phyloP scores from a whole-genome alignment of 2,329 filamentous ascomycete species.

The Penicillium sp. region DNA sequence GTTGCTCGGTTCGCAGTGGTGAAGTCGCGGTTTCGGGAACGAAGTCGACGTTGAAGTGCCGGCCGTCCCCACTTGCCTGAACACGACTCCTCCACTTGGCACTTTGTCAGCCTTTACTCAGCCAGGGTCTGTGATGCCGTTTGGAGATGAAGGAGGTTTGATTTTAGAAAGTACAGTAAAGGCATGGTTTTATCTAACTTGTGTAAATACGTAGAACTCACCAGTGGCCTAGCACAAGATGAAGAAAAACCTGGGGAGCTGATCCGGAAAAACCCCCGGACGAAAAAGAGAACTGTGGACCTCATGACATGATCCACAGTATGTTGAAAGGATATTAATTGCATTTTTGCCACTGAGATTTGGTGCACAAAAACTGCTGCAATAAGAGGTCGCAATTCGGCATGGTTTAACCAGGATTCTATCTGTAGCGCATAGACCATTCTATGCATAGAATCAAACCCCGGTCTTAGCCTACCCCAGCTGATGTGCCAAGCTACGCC shows the following conservation, averaged over 20 bases:
- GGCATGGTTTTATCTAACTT: not conserved
- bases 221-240: too few species aligned
- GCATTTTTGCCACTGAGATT: not conserved
- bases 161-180: not conserved
- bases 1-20: not conserved
- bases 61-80: slow-evolving; percentile 17
- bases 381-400: not conserved
- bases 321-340: not conserved
- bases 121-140: slow-evolving; percentile 1
- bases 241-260: not conserved
- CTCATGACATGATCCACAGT: not conserved
- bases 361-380: not conserved
- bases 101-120: slow-evolving; percentile 26
- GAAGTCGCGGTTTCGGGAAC: slow-evolving; percentile 15
- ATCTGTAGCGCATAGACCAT: not conserved
- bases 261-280: not conserved
- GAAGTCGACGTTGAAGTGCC: slow-evolving; percentile 20
- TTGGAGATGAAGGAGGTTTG: not conserved
- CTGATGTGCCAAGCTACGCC: slow-evolving; percentile 3
- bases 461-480: not conserved
- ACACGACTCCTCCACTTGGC: slow-evolving; percentile 13
- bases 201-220: not conserved
- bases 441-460: not conserved
- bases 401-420: not conserved
- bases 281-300: not conserved